A percentile compares a stretch with the other conserved stretches of the same genome.
phyloP scores from a whole-genome alignment of 176 grass and related monocot species.

The Cenchrus purpureus region DNA sequence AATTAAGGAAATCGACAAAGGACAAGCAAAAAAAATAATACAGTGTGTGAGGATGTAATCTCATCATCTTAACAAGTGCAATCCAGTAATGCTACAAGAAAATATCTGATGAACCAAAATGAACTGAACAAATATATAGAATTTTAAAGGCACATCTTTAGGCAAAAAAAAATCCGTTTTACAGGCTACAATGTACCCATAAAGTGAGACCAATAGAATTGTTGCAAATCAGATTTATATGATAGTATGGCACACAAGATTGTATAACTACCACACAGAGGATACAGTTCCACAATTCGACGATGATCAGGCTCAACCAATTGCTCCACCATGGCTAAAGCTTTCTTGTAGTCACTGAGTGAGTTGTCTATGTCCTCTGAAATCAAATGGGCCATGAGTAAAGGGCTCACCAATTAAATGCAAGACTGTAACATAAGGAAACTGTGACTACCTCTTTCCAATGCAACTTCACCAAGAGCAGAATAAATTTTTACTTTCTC shows the following conservation, averaged over 20 bases:
- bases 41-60: not conserved
- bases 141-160: not conserved
- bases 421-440: not conserved
- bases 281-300: conserved; percentile 93
- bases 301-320: conserved; percentile 84
- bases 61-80: conserved; percentile 3
- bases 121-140: not conserved
- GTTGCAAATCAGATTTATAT: conserved; percentile 18
- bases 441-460: conserved; percentile 80
- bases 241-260: conserved; percentile 8
- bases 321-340: conserved; percentile 75
- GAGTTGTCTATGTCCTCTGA: conserved; percentile 94
- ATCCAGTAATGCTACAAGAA: not conserved
- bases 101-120: not conserved
- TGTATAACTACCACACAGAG: conserved; percentile 40
- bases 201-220: not conserved
- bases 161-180: not conserved
- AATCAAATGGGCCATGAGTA: conserved; percentile 40
- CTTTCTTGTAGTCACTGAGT: conserved; percentile 85
- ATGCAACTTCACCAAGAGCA: conserved; percentile 83
- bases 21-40: conserved; percentile 5
- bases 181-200: not conserved
- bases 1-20: conserved; percentile 53
- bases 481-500: conserved; percentile 92
- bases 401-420: conserved; percentile 11